Base-by-base conservation (phyloP, 2,329 filamentous ascomycete genomes). In the Diplodia corticola region DNA sequence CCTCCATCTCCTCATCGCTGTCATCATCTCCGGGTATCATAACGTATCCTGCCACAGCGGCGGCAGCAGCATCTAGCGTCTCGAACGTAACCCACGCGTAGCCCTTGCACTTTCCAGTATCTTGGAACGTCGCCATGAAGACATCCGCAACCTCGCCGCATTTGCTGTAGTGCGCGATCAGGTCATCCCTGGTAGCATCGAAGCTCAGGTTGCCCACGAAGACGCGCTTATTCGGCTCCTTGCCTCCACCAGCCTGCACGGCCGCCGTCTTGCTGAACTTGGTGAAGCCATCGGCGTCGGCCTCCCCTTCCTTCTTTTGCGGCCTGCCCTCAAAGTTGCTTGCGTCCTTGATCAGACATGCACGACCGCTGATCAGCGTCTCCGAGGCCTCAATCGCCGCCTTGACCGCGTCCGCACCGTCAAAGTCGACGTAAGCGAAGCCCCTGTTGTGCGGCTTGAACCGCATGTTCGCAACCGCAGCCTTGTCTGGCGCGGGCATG, bases 91-190 rank as follows among this genome's bases (percentile, higher is more conserved):
- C 88, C 93, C 95, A 99, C 5, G 90, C 95, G 80, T 90, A 99
- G 20, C 95, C 96, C 81, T 98, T 98, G 83, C 95, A 99, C 81
- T 98, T 99, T 50, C 95, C 95, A 22, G 90, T 90, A 77, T 99
- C 96, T 78, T 98, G 92, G 75, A 99, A 99, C 0, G 93, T 97
- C 2, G 95, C 95, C 70, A 98, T 83, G 80, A 96, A 94, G 69
- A 92, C 86, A 81, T 91, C 91, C 63, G 89, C 87, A 68, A 98
- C 87, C 69, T 89, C 84, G 60, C 95, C 95, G 75, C 94, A 98
- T 76, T 89, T 91, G 57, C 85, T 85, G 77, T 97, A 98, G 75
- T 97, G 92, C 69, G 89, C 84, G 70, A 88, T 83, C 59, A 99
- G 79, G 71, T 92, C 88, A 64, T 97, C 92, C 72, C 94, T 90